Percentiles rank a stretch among this genome's conserved stretches.
phyloP scores from a whole-genome alignment of 2,329 filamentous ascomycete species.

The Didymella pomorum region DNA sequence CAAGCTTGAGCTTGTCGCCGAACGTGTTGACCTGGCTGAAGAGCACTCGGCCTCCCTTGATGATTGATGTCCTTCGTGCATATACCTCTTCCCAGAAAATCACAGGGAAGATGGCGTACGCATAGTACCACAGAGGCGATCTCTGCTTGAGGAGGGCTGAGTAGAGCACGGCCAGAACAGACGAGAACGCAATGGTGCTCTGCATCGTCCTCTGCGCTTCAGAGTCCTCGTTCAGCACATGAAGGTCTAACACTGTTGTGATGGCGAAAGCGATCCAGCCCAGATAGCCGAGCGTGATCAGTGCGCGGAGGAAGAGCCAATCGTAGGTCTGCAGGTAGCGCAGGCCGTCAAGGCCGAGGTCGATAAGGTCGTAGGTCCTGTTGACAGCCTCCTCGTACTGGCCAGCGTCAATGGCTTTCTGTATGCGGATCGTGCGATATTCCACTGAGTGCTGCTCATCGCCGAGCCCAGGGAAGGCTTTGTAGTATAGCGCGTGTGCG shows the following conservation, averaged over 20 bases:
- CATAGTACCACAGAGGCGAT: slow-evolving; percentile 85
- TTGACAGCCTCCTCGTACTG: slow-evolving; percentile 80
- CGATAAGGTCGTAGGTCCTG: slow-evolving; percentile 78
- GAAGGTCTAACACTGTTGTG: slow-evolving; percentile 85
- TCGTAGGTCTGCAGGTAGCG: slow-evolving; percentile 98
- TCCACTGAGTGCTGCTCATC: slow-evolving; percentile 69
- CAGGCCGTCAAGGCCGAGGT: slow-evolving; percentile 79
- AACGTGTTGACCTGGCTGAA: slow-evolving; percentile 73
- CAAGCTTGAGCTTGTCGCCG: slow-evolving; percentile 65
- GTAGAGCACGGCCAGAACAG: slow-evolving; percentile 76
- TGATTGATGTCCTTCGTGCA: slow-evolving; percentile 74
- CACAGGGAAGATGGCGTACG: slow-evolving; percentile 89
- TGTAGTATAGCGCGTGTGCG: slow-evolving; percentile 76
- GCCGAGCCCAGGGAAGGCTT: slow-evolving; percentile 75
- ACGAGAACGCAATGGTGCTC: slow-evolving; percentile 74
- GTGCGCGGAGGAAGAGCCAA: slow-evolving; percentile 90
- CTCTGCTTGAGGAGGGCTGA: slow-evolving; percentile 80
- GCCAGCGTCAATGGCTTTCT: slow-evolving; percentile 69
- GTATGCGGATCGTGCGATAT: slow-evolving; percentile 72
- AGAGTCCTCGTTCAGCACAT: slow-evolving; percentile 78
- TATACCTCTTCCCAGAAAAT: slow-evolving; percentile 97
- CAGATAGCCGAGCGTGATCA: slow-evolving; percentile 89
- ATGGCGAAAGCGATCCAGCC: slow-evolving; percentile 95
- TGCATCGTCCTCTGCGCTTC: slow-evolving; percentile 68
- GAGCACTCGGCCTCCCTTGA: slow-evolving; percentile 71